These are phyloP conservation scores for Madurella fahalii DNA, from an alignment of 2,329 filamentous ascomycete species.

Conservation along the genomic window DNA sequence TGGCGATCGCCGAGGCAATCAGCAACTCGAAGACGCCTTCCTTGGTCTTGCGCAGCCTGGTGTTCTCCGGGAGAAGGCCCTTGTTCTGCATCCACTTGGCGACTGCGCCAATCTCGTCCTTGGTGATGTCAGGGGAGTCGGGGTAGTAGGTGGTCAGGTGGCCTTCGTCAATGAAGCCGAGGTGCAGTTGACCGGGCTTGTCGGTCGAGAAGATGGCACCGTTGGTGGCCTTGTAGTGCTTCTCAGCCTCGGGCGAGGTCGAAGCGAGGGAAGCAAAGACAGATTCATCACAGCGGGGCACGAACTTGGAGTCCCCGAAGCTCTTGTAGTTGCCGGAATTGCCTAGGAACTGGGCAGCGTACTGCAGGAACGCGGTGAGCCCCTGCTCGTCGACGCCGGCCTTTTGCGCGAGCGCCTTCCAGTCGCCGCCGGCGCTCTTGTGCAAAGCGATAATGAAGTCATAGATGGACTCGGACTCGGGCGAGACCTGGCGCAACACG, in stretches of 20 bases:
- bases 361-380: slow-evolving; percentile 67
- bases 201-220: slow-evolving; percentile 69
- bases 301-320: slow-evolving; percentile 80
- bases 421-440: slow-evolving; percentile 63
- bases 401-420: slow-evolving; percentile 62
- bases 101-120: slow-evolving; percentile 68
- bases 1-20: slow-evolving; percentile 64
- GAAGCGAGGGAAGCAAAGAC: slow-evolving; percentile 62
- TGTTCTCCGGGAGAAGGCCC: slow-evolving; percentile 71
- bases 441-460: slow-evolving; percentile 75
- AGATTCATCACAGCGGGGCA: slow-evolving; percentile 64
- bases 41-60: slow-evolving; percentile 63
- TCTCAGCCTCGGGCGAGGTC: slow-evolving; percentile 55
- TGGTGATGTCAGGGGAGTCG: slow-evolving; percentile 67
- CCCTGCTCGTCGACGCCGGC: slow-evolving; percentile 61
- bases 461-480: slow-evolving; percentile 76
- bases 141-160: slow-evolving; percentile 83
- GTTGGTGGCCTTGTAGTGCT: slow-evolving; percentile 62
- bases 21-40: slow-evolving; percentile 66
- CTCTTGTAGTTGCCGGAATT: slow-evolving; percentile 85
- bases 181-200: slow-evolving; percentile 63
- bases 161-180: slow-evolving; percentile 70
- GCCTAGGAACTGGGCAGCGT: slow-evolving; percentile 72
- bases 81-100: slow-evolving; percentile 71
- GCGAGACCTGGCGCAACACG: slow-evolving; percentile 75